Conservation (phyloP, 805 yeast species). For the Myxozyma neglecta region DNA sequence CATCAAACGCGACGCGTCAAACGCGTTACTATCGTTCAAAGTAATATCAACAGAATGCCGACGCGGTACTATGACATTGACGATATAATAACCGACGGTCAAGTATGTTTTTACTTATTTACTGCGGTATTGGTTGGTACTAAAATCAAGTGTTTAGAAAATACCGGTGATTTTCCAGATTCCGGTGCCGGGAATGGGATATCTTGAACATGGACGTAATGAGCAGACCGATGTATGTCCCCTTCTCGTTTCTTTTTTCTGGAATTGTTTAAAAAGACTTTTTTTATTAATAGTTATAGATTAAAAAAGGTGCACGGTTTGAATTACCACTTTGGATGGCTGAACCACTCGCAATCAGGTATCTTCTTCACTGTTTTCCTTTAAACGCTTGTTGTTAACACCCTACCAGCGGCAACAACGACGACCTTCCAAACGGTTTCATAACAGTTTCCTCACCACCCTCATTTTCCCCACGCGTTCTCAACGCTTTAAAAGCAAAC, state of each 20-base stretch:
- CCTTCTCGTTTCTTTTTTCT: neutral
- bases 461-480: slow-evolving; percentile 59
- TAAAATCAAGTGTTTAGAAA: slow-evolving; percentile 47
- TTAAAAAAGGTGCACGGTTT: slow-evolving; percentile 59
- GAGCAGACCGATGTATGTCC: slow-evolving; percentile 20
- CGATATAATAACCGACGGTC: slow-evolving; percentile 41
- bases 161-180: slow-evolving; percentile 78
- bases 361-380: too few species aligned
- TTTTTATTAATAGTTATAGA: slow-evolving; percentile 35
- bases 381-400: too few species aligned
- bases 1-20: neutral
- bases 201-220: slow-evolving; percentile 49
- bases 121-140: slow-evolving; percentile 45
- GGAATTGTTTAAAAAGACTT: neutral
- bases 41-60: slow-evolving; percentile 2
- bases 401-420: slow-evolving; percentile 32
- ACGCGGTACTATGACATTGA: slow-evolving; percentile 29
- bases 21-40: neutral
- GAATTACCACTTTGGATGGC: slow-evolving; percentile 92
- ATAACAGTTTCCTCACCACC: slow-evolving; percentile 71
- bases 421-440: slow-evolving; percentile 47
- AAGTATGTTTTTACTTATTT: slow-evolving; percentile 28
- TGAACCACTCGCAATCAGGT: slow-evolving; percentile 63
- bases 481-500: slow-evolving; percentile 79
- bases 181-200: slow-evolving; percentile 84